Evolutionary conservation across 257 asterid genomes (phyloP), one percentile per base, ranked within the genome.

Genomic region (Orobanche coerulescens): DNA sequence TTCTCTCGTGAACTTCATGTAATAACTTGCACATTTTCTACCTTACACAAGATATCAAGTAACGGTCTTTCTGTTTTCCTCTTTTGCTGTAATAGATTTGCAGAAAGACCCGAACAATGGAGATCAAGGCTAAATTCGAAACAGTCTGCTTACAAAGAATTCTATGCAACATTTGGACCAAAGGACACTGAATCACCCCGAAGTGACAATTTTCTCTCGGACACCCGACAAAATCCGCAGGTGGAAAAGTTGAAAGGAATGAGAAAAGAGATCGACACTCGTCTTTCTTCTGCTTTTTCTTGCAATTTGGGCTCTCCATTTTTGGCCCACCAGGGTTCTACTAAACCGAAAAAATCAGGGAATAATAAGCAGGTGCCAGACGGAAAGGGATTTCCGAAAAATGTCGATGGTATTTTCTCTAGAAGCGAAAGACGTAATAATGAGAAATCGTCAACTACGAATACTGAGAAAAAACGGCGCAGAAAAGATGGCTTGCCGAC

Each of bases 31-130:
- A 8, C 22, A 7, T 49, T 56, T 20, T 54, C 42, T 71, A 22
- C 54, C 56, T 58, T 42, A 16, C 19, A 36, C 23, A 37, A 20
- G 7, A 23, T 34, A 19, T 19, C 26, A 47, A 59, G 57, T 61
- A 30, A n/a, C n/a, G n/a, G n/a, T 16, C 36, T 6, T 62, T 42
- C 11, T 44, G 26, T 55, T 28, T 10, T 60, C 44, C 10, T 31
- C 66, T 51, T 46, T 69, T 48, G 67, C 36, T 44, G 48, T 62
- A 56, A 39, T 73, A 89, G 99, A 59, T 86, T 76, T 58, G 85
- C 82, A 11, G 80, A 59, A 60, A 76, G 79, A 24, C 97, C 95
- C 3, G 97, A 93, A 20, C 83, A 80, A 64, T 93, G 96, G 99
- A 86, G 80, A 79, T 80, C 81, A n/a, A 83, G 84, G 71, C 95